These are phyloP conservation scores for Fusarium metavorans DNA, from an alignment of 2,329 filamentous ascomycete species.

Conservation along the genomic window DNA sequence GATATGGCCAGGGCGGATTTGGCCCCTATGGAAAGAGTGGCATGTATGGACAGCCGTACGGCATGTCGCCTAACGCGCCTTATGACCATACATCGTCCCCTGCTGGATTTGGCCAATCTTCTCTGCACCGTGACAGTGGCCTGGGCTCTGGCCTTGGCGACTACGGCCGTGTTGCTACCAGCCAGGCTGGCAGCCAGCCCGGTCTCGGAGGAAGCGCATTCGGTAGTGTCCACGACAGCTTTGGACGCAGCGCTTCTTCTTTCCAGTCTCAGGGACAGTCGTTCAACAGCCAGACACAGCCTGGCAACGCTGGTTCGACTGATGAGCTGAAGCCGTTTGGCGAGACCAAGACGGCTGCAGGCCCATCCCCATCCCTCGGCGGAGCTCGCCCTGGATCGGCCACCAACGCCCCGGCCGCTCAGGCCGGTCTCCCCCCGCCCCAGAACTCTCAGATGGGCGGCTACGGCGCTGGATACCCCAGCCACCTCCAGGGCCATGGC, in stretches of 20 bases:
- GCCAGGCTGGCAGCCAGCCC: conserved; percentile 63
- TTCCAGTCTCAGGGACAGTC: conserved; percentile 69
- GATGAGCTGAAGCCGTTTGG: conserved; percentile 72
- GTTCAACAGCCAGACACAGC: conserved; percentile 65
- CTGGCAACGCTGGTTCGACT: conserved; percentile 53
- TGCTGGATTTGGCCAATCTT: conserved; percentile 66
- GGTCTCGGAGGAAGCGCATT: conserved; percentile 64
- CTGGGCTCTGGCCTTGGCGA: conserved; percentile 65
- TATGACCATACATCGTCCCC: conserved; percentile 68
- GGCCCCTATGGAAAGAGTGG: conserved; percentile 67
- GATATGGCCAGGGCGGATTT: conserved; percentile 65
- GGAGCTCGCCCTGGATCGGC: conserved; percentile 70
- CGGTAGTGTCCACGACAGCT: conserved; percentile 67
- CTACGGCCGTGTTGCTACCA: conserved; percentile 64
- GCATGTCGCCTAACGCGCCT: conserved; percentile 66
- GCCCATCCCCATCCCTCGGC: conserved; percentile 68
- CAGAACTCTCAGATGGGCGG: conserved; percentile 67
- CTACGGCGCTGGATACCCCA: conserved; percentile 66
- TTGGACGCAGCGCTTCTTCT: conserved; percentile 63
- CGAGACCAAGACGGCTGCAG: conserved; percentile 65
- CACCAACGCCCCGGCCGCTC: conserved; percentile 62
- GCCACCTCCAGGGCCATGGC: conserved; percentile 64
- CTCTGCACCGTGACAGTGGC: conserved; percentile 64
- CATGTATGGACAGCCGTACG: conserved; percentile 69
- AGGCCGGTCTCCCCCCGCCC: conserved; percentile 68